Base-by-base conservation (phyloP, 1,284 basidiomycete species). In the Naganishia sp. region DNA sequence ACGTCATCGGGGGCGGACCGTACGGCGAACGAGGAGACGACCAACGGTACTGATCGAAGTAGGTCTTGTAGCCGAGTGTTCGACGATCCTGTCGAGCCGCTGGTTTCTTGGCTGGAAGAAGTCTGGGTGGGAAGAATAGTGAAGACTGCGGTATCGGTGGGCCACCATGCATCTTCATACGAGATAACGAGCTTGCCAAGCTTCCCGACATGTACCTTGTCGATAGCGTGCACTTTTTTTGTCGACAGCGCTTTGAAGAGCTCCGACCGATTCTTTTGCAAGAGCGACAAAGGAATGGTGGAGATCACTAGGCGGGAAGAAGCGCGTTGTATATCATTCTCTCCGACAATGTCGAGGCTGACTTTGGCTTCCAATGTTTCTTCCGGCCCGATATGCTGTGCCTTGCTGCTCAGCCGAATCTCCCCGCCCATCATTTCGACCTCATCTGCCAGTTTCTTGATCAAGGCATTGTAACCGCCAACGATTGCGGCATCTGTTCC, bases 401-500 rank as follows among this genome's bases (percentile, higher is more conserved):
- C 80, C 28, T 72, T 69, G n/a, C 72, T 63, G 36, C 68, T 69
- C 6, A 80, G 72, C 21, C 73, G 64, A 33, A 83, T 70, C 28
- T 78, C 70, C 1, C 77, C 80, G 1, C 81, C 81, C 0, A 72
- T 66, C 5, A 66, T 66, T 42, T 73, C 71, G 39, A 79, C 74
- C 16, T 79, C 75, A 2, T 74, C 70, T 11, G 80, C 69, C 11
- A 81, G 77, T 33, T 78, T 76, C 9, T 71, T 68, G 4, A 80
- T 77, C 25, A 83, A 71, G 39, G 76, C 75, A 69, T 80, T 73
- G 73, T 83, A 84, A 0, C 83, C 83, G 6, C 82, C 82, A 52
- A 77, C 76, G 11, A 83, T 83, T 6, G 80, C 81, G 1, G 78
- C 81, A 70, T 84, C 83, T 2, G 82, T 82, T 0, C 83, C 83